Evolutionary conservation across 2,329 filamentous ascomycete species (phyloP).

Genomic region (Macrophomina phaseolina): DNA sequence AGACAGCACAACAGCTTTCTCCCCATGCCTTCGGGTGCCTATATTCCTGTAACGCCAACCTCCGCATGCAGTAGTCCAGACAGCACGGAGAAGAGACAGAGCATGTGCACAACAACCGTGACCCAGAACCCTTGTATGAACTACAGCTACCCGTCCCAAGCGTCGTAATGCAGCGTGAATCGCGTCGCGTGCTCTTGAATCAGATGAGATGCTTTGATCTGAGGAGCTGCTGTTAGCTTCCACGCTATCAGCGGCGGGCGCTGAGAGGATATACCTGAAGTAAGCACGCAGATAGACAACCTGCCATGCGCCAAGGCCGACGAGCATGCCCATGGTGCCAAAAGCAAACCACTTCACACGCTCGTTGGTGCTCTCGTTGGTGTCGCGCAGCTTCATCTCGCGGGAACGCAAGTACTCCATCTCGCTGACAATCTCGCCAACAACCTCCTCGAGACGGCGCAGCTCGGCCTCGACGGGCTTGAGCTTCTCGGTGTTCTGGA

Average conservation of each 20-base stretch:
- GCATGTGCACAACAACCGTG: slow-evolving; percentile 20
- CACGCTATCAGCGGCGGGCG: no score
- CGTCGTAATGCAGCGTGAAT: slow-evolving; percentile 25
- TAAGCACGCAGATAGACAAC: slow-evolving; percentile 97
- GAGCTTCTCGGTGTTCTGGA: slow-evolving; percentile 95
- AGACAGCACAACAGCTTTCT: slow-evolving; percentile 14
- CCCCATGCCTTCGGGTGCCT: neutral
- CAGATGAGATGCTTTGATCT: slow-evolving; percentile 60
- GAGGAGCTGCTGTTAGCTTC: neutral
- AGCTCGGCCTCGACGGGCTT: slow-evolving; percentile 96
- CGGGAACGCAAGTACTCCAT: slow-evolving; percentile 93
- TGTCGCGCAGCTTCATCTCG: slow-evolving; percentile 96
- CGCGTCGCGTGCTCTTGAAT: slow-evolving; percentile 13
- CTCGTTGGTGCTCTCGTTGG: slow-evolving; percentile 99
- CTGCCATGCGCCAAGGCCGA: slow-evolving; percentile 93
- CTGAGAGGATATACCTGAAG: slow-evolving; percentile 71
- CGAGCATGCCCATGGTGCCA: slow-evolving; percentile 86
- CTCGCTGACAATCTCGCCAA: slow-evolving; percentile 85
- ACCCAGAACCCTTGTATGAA: slow-evolving; percentile 22
- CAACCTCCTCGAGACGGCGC: slow-evolving; percentile 88
- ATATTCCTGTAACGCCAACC: slow-evolving; percentile 2
- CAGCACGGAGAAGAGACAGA: slow-evolving; percentile 13
- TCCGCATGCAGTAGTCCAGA: slow-evolving; percentile 18
- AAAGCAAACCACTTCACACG: slow-evolving; percentile 99
- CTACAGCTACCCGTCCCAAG: slow-evolving; percentile 23